Conservation (phyloP, 176 grass and related monocot genomes). For the Dendrocalamus sinicus region DNA sequence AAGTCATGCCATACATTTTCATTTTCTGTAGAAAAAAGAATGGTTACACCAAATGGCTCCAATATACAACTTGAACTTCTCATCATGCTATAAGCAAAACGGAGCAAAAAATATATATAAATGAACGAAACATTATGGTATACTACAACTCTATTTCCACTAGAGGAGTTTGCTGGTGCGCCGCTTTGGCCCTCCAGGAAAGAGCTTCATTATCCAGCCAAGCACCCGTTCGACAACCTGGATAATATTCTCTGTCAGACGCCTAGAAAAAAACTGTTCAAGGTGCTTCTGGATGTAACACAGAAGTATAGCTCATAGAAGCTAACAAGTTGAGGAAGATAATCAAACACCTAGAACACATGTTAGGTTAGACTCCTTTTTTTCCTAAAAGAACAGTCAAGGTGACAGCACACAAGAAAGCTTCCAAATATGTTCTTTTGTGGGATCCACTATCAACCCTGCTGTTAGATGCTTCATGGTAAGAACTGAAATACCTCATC, state of each 20-base stretch:
- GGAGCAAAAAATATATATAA: slow-evolving; percentile 48
- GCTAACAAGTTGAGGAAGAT: background rate
- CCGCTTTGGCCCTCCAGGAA: slow-evolving; percentile 91
- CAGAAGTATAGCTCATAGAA: background rate
- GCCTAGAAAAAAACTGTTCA: background rate
- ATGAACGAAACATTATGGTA: slow-evolving; percentile 48
- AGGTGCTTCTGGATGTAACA: background rate
- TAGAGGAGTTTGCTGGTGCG: slow-evolving; percentile 95
- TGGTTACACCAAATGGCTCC: slow-evolving; percentile 59
- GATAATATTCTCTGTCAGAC: slow-evolving; percentile 29
- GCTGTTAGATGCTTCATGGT: background rate
- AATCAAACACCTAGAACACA: slow-evolving; percentile 17
- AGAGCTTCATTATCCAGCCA: slow-evolving; percentile 99
- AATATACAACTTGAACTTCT: slow-evolving; percentile 64
- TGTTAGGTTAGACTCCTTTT: background rate
- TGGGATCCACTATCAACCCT: background rate
- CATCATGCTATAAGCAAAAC: slow-evolving; percentile 56
- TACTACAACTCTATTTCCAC: slow-evolving; percentile 51
- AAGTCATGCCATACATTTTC: slow-evolving; percentile 41
- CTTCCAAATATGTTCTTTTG: background rate
- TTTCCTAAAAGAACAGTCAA: background rate
- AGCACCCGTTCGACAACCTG: slow-evolving; percentile 95
- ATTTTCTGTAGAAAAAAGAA: slow-evolving; percentile 63
- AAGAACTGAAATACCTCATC: slow-evolving; percentile 72
- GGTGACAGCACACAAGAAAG: background rate